Base-by-base conservation (phyloP, 306 rosid species). In the Senna tora region DNA sequence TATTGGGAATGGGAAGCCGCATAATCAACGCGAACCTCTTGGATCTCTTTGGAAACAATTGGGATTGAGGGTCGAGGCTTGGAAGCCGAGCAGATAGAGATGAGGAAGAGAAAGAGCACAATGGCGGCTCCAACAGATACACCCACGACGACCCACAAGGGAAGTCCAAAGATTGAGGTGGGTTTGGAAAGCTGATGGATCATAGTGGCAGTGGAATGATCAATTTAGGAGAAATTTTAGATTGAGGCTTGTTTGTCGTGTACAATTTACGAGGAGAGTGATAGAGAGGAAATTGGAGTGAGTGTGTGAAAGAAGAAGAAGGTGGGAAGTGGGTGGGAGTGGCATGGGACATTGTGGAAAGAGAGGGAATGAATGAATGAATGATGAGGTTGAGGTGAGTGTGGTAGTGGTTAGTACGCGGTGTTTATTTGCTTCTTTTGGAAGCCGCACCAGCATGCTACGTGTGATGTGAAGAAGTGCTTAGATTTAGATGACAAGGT, bases 91-190 rank as follows among this genome's bases (percentile, higher is more conserved):
- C 89, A 91, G 39, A 91, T 69, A 4, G 97, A 85, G 65, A 92
- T 79, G 51, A 92, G 81, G 67, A 92, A 79, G 53, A 92, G 86
- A 34, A 92, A 46, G 17, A 92, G 87, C 16, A 92, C 97, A 45
- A 92, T 84, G 58, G 87, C 87, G 6, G 81, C 90, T 28, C 97
- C 97, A 6, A 87, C 93, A 9, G 84, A 59, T 4, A 92, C 84
- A 11, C 97, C 96, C 5, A 92, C 77, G 6, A 92, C 88, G 2
- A 92, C 91, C 90, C 88, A 89, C 2, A 92, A 42, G 1, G 85
- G 86, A 11, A 92, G 83, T 5, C 97, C 97, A 16, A 92, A 89
- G 67, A 92, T 92, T 34, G 97, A 89, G 36, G 97, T 92, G 9
- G 72, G 90, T 54, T 85, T 81, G 0, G 96, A 89, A 30, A 92